phyloP scores from a whole-genome alignment of 2,329 filamentous ascomycete genomes.

The Aureobasidium subglaciale region DNA sequence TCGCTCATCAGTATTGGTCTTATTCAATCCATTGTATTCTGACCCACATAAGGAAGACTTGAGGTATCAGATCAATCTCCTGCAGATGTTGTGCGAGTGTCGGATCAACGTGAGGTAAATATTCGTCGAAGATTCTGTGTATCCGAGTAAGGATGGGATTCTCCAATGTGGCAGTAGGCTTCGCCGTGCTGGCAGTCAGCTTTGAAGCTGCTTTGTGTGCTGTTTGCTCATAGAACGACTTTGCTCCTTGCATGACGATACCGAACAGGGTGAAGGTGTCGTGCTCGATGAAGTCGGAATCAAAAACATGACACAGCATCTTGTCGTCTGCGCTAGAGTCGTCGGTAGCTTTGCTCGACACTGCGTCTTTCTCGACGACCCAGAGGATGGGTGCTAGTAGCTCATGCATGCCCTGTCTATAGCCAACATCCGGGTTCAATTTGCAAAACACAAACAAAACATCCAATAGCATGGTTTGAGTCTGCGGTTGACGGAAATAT shows the following conservation, averaged over 20 bases:
- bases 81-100: constrained; percentile 74
- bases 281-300: constrained; percentile 72
- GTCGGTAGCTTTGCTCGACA: constrained; percentile 30
- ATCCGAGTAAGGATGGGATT: constrained; percentile 80
- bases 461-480: constrained; percentile 76
- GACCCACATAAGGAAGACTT: constrained; percentile 85
- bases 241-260: constrained; percentile 78
- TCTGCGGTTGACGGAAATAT: constrained; percentile 74
- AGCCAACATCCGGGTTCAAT: constrained; percentile 76
- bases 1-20: constrained; percentile 21
- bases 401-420: constrained; percentile 99
- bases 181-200: constrained; percentile 33
- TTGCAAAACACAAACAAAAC: constrained; percentile 94
- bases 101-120: constrained; percentile 72
- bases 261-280: constrained; percentile 84
- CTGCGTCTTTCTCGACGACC: constrained; percentile 73
- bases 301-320: constrained; percentile 59
- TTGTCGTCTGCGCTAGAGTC: constrained; percentile 35
- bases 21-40: too few species aligned
- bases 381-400: constrained; percentile 82
- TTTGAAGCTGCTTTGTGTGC: constrained; percentile 19
- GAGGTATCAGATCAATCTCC: constrained; percentile 81
- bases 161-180: constrained; percentile 33
- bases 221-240: constrained; percentile 74
- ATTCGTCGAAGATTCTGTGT: constrained; percentile 76